A percentile compares a stretch with the other conserved stretches of the same genome.
phyloP scores from a whole-genome alignment of 495 filamentous ascomycete genomes.

The Hyaloscypha hepaticicola region DNA sequence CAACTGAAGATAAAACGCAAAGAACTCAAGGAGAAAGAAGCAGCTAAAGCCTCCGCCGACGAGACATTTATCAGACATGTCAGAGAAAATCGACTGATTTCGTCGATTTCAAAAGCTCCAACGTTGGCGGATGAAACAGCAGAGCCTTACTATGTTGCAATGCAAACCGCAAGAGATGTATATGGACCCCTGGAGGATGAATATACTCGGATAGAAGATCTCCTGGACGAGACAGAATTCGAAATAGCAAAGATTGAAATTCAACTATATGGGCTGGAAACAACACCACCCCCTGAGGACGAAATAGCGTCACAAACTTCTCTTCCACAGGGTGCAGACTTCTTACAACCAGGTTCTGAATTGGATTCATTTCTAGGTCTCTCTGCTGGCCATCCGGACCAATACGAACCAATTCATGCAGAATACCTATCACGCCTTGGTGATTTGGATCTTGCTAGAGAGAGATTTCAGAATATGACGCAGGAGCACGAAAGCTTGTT shows the following conservation, averaged over 20 bases:
- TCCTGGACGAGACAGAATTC: conserved; percentile 15
- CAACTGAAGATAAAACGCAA: conserved; percentile 8
- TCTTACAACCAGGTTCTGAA: background rate
- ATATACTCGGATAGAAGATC: conserved; percentile 15
- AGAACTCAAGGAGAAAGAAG: conserved; percentile 10
- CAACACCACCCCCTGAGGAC: background rate
- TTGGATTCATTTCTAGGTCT: conserved; percentile 1
- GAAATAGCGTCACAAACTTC: background rate
- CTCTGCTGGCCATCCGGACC: background rate
- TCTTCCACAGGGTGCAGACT: background rate
- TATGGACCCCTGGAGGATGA: conserved; percentile 24
- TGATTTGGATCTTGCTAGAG: conserved; percentile 21
- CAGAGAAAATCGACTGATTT: background rate
- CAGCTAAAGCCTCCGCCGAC: conserved; percentile 11
- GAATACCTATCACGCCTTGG: conserved; percentile 19
- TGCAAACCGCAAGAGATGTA: conserved; percentile 19
- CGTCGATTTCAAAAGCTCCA: background rate
- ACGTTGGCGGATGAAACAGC: background rate
- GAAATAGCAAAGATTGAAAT: conserved; percentile 19
- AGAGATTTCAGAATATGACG: conserved; percentile 9
- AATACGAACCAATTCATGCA: conserved; percentile 15
- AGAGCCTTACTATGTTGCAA: conserved; percentile 6
- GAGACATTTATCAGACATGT: conserved; percentile 18
- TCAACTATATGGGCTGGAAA: conserved; percentile 11
- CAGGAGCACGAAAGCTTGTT: conserved; percentile 4